Evolutionary conservation across 164 flowering plant genomes (phyloP), one percentile per base, ranked within the genome.

Genomic region (Hamamelis virginiana): DNA sequence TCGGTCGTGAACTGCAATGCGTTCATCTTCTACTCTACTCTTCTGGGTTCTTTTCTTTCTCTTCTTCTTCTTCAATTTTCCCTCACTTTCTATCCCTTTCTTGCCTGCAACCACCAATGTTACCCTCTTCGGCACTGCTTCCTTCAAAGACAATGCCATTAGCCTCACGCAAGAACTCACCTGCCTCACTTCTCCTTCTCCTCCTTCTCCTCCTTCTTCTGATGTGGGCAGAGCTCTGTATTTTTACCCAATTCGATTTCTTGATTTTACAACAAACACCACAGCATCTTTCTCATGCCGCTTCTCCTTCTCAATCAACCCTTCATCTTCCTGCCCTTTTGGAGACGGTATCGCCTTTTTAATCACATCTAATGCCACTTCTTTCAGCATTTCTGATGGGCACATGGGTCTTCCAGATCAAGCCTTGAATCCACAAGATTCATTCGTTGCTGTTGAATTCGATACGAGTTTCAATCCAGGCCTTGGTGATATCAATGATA

Each of bases 311-410:
- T 66, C 81, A 16, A 81, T 88, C 65, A 60, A 60, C 62, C 52
- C 75, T 10, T 47, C 76, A 11, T 70, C 78, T 2, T 23, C 74
- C 12, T 84, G 85, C 47, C 71, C 85, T 18, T 76, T 68, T 33
- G 91, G 90, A 1, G 96, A 87, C 25, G 96, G 96, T 41, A 15
- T 90, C 5, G 80, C 90, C 0, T 90, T 90, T 47, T 66, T 90
- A 19, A 81, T 90, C 69, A 77, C 91, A 62, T 84, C 90, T 1
- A 69, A 81, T 46, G 52, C 75, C 5, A 61, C 52, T 14, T 51
- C 76, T 23, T 57, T 77, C 56, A 64, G 78, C 59, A 33, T 27
- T 51, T 44, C 75, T 6, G 48, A 64, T 22, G 91, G 92, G 33
- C 76, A 71, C 64, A 71, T 87, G 62, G 92, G 89, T 14, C 80